Conservation (phyloP, 2,329 filamentous ascomycete genomes). For the Tetracladium maxilliforme region DNA sequence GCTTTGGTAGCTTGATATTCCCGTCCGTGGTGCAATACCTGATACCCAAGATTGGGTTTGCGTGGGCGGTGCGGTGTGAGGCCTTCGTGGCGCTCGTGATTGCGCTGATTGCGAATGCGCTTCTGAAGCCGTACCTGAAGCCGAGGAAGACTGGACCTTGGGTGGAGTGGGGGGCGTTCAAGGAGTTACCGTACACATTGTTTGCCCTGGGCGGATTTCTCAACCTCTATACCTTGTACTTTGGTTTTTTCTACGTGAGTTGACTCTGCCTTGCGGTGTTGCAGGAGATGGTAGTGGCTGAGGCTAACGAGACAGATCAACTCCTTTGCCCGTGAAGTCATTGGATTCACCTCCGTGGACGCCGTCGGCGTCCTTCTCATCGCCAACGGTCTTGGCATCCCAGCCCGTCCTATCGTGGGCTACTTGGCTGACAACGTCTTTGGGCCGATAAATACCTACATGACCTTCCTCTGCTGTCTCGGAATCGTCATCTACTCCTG, state of each 20-base stretch:
- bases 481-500: conserved; percentile 37
- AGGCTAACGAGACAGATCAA: conserved; percentile 15
- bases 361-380: conserved; percentile 40
- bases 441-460: conserved; percentile 39
- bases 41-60: conserved; percentile 43
- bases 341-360: conserved; percentile 29
- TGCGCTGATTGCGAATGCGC: conserved; percentile 21
- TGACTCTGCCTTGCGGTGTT: neutral
- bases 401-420: conserved; percentile 35
- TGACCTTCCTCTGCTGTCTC: conserved; percentile 30
- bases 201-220: conserved; percentile 25
- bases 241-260: conserved; percentile 33
- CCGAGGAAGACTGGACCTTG: conserved; percentile 32
- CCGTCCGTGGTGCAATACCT: conserved; percentile 40
- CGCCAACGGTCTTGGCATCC: conserved; percentile 38
- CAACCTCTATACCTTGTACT: conserved; percentile 35
- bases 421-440: conserved; percentile 34
- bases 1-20: conserved; percentile 48
- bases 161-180: conserved; percentile 34
- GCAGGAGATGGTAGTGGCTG: neutral
- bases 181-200: conserved; percentile 27
- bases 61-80: conserved; percentile 48
- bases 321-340: conserved; percentile 20
- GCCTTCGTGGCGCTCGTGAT: conserved; percentile 40
- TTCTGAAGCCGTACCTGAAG: conserved; percentile 31